Percentiles rank a stretch among this genome's conserved stretches.
Evolutionary conservation across 306 rosid genomes (phyloP).

Genomic region (Quercus robur): DNA sequence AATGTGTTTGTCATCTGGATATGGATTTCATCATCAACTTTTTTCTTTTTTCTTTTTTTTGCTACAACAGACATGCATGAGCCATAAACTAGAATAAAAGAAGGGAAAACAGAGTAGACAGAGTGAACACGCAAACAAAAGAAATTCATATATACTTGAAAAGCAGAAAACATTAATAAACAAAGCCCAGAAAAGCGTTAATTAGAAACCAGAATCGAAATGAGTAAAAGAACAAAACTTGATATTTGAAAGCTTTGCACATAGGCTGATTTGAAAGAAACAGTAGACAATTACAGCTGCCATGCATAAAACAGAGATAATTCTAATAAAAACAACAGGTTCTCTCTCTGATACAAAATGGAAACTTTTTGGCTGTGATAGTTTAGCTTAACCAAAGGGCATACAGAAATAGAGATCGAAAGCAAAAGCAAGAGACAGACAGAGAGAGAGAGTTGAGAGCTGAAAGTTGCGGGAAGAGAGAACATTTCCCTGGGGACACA

Average conservation of each 20-base stretch:
- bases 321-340: background rate
- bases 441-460: background rate
- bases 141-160: background rate
- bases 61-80: too few species aligned
- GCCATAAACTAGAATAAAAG: background rate
- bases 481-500: background rate
- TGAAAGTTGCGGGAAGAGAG: background rate
- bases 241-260: background rate
- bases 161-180: background rate
- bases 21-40: too few species aligned
- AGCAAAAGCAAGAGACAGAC: background rate
- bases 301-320: too few species aligned
- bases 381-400: conserved; percentile 1
- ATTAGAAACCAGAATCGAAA: background rate
- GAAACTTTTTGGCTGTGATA: background rate
- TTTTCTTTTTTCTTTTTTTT: too few species aligned
- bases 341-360: background rate
- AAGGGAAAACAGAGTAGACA: background rate
- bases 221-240: background rate
- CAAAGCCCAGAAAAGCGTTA: background rate
- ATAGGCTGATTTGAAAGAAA: too few species aligned
- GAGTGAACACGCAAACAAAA: background rate
- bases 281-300: too few species aligned
- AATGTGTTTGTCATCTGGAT: too few species aligned
- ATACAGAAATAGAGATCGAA: background rate